Percentiles rank a stretch among this genome's conserved stretches.
phyloP scores from a whole-genome alignment of 768 basidiomycete species.

The Piloderma croceum region DNA sequence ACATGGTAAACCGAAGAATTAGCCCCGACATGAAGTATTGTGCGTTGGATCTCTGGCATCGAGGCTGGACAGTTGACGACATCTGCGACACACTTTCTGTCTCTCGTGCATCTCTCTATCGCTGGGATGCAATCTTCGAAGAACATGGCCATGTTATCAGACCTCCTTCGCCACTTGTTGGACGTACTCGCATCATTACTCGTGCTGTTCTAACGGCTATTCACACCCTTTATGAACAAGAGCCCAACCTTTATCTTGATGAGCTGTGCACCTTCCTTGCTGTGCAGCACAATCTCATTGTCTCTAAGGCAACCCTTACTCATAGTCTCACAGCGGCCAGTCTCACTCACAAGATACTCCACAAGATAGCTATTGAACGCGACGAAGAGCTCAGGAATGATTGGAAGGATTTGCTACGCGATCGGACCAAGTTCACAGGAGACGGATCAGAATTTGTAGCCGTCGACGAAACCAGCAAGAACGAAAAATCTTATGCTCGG shows the following conservation, averaged over 20 bases:
- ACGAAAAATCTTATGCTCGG: constrained; percentile 19
- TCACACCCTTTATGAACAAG: constrained; percentile 12
- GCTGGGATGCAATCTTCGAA: constrained; percentile 21
- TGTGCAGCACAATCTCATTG: constrained; percentile 17
- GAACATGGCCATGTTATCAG: constrained; percentile 11
- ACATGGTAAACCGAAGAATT: constrained; percentile 9
- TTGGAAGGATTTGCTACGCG: constrained; percentile 5
- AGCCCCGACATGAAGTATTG: constrained; percentile 14
- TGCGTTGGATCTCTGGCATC: constrained; percentile 13
- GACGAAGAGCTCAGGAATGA: constrained; percentile 14
- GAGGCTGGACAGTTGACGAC: constrained; percentile 14
- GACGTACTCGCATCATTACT: constrained; percentile 15
- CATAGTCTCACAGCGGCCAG: constrained; percentile 13
- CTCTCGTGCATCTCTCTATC: constrained; percentile 20
- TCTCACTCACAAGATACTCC: constrained; percentile 17
- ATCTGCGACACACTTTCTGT: constrained; percentile 20
- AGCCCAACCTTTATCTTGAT: constrained; percentile 15
- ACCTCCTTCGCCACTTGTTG: constrained; percentile 16
- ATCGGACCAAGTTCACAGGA: constrained; percentile 9
- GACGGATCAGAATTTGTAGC: constrained; percentile 18
- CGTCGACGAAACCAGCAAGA: constrained; percentile 30
- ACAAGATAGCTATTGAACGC: constrained; percentile 20
- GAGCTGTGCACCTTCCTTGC: constrained; percentile 20
- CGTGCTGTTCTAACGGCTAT: constrained; percentile 16
- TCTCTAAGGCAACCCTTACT: constrained; percentile 14